Conservation (phyloP, 2,329 filamentous ascomycete species). For the Fusarium sp. region DNA sequence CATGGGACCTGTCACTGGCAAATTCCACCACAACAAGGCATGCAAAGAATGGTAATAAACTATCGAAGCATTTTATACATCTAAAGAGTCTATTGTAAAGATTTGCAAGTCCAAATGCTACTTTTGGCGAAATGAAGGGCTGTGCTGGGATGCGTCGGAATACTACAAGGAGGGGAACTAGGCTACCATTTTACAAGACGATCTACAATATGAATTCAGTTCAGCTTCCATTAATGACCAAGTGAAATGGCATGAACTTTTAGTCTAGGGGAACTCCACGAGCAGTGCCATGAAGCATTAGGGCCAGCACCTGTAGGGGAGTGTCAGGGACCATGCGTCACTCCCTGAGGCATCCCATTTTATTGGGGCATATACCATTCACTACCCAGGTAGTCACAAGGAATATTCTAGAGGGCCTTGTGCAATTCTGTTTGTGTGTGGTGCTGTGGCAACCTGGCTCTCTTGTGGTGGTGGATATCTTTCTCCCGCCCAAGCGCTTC, state of each 20-base stretch:
- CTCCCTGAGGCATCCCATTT: neutral
- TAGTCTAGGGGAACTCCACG: too few relatives aligned
- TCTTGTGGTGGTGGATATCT: conserved; percentile 3
- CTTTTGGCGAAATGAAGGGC: neutral
- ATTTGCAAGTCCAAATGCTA: neutral
- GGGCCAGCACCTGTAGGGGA: neutral
- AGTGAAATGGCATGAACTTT: neutral
- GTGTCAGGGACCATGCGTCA: neutral
- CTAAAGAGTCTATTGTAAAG: rapidly evolving
- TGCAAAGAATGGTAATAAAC: neutral
- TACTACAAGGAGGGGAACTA: neutral
- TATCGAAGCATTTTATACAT: rapidly evolving
- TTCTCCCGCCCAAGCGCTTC: conserved; percentile 8
- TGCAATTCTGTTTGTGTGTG: neutral
- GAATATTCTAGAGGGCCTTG: neutral
- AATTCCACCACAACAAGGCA: neutral
- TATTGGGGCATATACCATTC: neutral
- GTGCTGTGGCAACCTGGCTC: conserved; percentile 11
- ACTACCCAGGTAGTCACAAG: neutral
- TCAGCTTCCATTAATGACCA: neutral
- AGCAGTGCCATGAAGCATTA: neutral
- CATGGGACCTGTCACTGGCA: conserved; percentile 5
- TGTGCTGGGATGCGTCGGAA: neutral
- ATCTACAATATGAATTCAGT: neutral
- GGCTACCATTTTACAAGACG: neutral